Evolutionary conservation across 2,329 filamentous ascomycete genomes (phyloP), one percentile per base, ranked within the genome.

Genomic region (Saccharata proteae): DNA sequence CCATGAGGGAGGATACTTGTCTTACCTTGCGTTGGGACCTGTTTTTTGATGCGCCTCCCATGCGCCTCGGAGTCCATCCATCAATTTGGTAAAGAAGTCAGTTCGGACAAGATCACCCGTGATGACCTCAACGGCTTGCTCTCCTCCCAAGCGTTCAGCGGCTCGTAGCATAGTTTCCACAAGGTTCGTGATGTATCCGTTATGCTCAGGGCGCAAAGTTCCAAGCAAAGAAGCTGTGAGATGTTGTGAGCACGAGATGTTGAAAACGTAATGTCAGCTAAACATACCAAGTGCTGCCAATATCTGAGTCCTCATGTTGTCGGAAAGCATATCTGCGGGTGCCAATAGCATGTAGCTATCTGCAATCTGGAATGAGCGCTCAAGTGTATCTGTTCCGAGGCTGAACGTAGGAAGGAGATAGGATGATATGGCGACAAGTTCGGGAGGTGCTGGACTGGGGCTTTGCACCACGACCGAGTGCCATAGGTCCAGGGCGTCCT

Each of bases 401-500:
- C 57, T 53, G 36, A 62, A 67, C 2, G 65, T 51, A 0, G 58
- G 57, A 16, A 67, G 56, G 4, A 70, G 48, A 35, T 61, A 58
- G 5, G 52, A 54, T 4, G 60, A 46, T 1, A 67, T 46, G 15
- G 51, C 46, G 6, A 67, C 43, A 1, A 65, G 47, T 15, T 63
- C 58, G 1, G 51, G 46, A 1, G 59, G 54, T 3, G 56, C 49
- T n/a, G 58, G 44, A 23, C 54, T 44, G 11, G 62, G 54, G 28
- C 61, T 74, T 5, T 76, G 69, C n/a, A 69, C 65, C 0, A 84
- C 71, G 8, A 94, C 74, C 2, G 79, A 73, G 19, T 71, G 68
- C 88, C 88, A 96, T 3, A 98, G 69, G 34, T 94, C 86, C 10
- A 96, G 64, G 0, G 84, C 82, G 51, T 98, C 90, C 39, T 96